Evolutionary conservation across 148 eudicot genomes (phyloP), one percentile per base, ranked within the genome.

Genomic region (Amaranthus hypochondriacus): DNA sequence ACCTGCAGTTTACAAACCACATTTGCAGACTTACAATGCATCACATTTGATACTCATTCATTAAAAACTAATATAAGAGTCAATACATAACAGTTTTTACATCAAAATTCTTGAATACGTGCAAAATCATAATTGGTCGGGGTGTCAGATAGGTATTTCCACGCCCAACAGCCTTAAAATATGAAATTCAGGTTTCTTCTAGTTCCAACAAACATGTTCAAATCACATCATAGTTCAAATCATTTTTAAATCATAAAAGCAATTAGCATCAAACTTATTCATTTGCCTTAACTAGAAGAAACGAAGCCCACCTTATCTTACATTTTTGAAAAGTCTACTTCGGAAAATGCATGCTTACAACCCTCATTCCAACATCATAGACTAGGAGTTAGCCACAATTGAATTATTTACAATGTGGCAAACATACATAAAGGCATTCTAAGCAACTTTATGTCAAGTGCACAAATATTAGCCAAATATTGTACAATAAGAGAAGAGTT

Each of bases 1-100:
- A 92, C 90, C 99, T 95, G 72, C 64, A 72, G 52, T 76, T 58
- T 68, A 76, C 3, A 56, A 70, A 68, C 62, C 42, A 69, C 50
- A 51, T 10, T 63, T 58, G 71, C 48, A 62, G 14, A 42, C 9
- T n/a, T 10, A 6, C 2, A 65, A 21, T 46, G 52, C 7, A 28
- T 5, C 52, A 47, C 6, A 65, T 7, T 5, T 65, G 7, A 47
- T 65, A 65, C 28, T 47, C 11, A 60, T 58, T 5, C 21, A 54
- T 54, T 39, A 60, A 60, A 18, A 44, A 28, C 44, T 60, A 66
- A 48, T 66, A 28, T 66, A 44, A 48, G 53, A 64, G 18, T 15
- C 28, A 3, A 64, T 8, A 42, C n/a, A 9, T 47, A 12, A 47
- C 14, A 66, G 18, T 28, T 28, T 28, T 2, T 28, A 28, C 39